Percentiles rank a stretch among this genome's conserved stretches.
phyloP scores from a whole-genome alignment of 768 basidiomycete genomes.

The Glaciozyma antarctica region DNA sequence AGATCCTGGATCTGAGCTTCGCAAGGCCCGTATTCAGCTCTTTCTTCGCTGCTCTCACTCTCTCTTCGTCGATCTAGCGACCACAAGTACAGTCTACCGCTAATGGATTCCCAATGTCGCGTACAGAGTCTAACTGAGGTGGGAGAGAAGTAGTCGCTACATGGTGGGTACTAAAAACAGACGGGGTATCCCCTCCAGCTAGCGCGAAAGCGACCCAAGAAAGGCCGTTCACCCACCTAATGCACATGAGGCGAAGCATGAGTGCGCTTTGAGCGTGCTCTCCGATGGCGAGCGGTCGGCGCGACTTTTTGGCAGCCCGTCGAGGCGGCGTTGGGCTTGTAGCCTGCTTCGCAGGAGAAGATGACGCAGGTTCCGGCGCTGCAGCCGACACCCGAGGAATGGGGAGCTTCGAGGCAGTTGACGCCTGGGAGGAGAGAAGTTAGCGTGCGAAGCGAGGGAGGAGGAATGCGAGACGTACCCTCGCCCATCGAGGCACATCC shows the following conservation, averaged over 20 bases:
- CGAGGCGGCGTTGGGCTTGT: conserved; percentile 5
- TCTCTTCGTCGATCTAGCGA: too few species aligned
- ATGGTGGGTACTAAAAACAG: too few species aligned
- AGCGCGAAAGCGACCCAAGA: too few species aligned
- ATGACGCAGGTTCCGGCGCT: conserved; percentile 8
- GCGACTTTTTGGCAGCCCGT: not conserved
- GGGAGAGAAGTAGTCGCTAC: too few species aligned
- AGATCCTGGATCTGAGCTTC: too few species aligned
- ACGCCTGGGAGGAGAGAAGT: not conserved
- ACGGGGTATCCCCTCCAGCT: too few species aligned
- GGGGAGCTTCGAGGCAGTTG: not conserved
- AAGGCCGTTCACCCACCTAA: too few species aligned
- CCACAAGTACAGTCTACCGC: too few species aligned
- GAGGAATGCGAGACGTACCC: not conserved
- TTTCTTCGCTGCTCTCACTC: too few species aligned
- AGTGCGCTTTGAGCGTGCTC: not conserved
- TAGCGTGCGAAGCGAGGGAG: not conserved
- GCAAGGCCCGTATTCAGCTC: too few species aligned
- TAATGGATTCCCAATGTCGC: too few species aligned
- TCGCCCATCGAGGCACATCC: conserved; percentile 15
- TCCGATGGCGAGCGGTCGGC: not conserved
- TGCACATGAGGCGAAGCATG: not conserved
- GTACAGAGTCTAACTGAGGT: too few species aligned
- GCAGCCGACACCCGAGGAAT: conserved; percentile 4
- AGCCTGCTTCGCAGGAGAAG: conserved; percentile 2